Evolutionary conservation across 805 yeast species (phyloP), one percentile per base, ranked within the genome.

Genomic region (Lipomyces yamadae): DNA sequence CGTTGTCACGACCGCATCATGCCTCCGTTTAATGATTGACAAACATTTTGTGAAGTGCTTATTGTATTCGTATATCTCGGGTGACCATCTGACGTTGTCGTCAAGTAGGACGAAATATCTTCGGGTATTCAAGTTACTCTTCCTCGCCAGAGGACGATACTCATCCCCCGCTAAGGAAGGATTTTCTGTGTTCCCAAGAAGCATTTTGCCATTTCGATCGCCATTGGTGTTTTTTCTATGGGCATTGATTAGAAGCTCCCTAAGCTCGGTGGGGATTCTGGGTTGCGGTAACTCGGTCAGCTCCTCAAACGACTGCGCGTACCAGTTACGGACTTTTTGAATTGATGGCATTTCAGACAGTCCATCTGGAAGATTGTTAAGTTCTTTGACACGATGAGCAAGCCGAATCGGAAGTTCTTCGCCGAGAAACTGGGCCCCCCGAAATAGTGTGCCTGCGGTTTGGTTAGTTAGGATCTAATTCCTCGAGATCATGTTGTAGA

Each of bases 1-100:
- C 0, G 97, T 91, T 15, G 96, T 88, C 18, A 92, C 97, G 0
- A 96, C 93, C 7, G 97, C 96, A 77, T 92, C 97, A 76, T 92
- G 97, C 42, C 97, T 81, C 70, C 84, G 85, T 75, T 92, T 92
- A 77, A 92, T 92, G 68, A 83, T 85, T 61, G 85, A 83, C 67
- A 92, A 81, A 0, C 90, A 81, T 53, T 87, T 87, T 56, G 87
- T 85, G 10, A 91, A 94, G 13, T 76, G 70, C 73, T 84, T 84
- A 77, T 90, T 92, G 78, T 88, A 92, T 67, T 85, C 85, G 71
- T 84, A 84, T 42, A 90, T 90, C 72, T 89, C 95, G 56, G 84
- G 81, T 15, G 96, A 92, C 88, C 93, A 90, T 13, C 82, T 80
- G 72, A 84, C 84, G 54, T 80, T 78, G 11, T 88, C 87, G 59